Percentiles rank a stretch among this genome's conserved stretches.
Conservation (phyloP, 768 basidiomycete genomes). For the Rhodotorula diobovata region DNA sequence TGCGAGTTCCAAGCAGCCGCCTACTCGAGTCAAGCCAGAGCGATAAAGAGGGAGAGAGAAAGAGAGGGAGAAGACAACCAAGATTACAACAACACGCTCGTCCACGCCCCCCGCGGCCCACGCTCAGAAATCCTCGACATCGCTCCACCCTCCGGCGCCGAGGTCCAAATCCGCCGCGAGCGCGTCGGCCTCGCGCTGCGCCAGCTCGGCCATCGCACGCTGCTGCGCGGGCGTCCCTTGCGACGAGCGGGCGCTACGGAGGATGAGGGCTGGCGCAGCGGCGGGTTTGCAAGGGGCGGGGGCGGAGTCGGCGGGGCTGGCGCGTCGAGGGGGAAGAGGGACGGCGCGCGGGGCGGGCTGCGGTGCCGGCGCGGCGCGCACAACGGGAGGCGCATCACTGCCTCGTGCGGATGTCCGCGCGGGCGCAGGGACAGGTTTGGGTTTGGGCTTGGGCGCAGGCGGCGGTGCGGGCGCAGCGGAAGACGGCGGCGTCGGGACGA, state of each 20-base stretch:
- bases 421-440: neutral
- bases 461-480: neutral
- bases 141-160: constrained; percentile 1
- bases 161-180: neutral
- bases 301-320: neutral
- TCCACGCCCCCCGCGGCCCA: neutral
- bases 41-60: too few species aligned
- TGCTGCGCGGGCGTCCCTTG: neutral
- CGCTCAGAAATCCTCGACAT: constrained; percentile 3
- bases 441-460: neutral
- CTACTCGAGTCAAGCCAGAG: too few species aligned
- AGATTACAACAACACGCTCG: neutral
- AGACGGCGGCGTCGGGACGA: neutral
- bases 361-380: neutral
- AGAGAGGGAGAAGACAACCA: neutral
- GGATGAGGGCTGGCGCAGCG: neutral
- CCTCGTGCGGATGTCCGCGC: too few species aligned
- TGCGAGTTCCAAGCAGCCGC: too few species aligned
- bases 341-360: neutral
- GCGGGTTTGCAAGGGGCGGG: neutral
- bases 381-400: neutral
- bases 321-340: neutral
- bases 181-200: neutral
- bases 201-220: neutral
- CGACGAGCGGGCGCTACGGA: neutral